These are phyloP conservation scores for Pilatotrama ljubarskyi DNA, from an alignment of 768 basidiomycete genomes.

Conservation along the genomic window DNA sequence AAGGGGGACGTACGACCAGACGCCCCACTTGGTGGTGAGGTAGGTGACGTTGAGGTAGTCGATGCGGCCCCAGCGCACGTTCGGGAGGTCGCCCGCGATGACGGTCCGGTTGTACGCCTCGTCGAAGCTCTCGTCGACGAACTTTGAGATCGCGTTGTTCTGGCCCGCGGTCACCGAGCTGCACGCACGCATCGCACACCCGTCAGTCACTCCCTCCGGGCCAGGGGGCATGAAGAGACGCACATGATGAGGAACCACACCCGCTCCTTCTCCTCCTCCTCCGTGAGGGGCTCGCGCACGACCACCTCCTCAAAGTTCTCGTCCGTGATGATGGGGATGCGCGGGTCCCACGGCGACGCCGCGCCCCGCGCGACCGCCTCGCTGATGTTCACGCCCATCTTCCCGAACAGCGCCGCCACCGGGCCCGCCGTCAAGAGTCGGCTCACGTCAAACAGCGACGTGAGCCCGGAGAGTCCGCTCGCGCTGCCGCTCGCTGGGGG, in stretches of 20 bases:
- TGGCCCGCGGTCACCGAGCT: slow-evolving; percentile 61
- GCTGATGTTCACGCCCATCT: slow-evolving; percentile 71
- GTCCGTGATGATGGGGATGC: slow-evolving; percentile 81
- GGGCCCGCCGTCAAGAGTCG: slow-evolving; percentile 53
- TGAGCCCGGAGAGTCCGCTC: not conserved
- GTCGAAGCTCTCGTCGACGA: slow-evolving; percentile 74
- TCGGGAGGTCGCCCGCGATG: slow-evolving; percentile 58
- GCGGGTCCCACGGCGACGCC: slow-evolving; percentile 58
- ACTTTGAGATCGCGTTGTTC: slow-evolving; percentile 66
- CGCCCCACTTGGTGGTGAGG: slow-evolving; percentile 81
- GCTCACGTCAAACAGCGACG: slow-evolving; percentile 28
- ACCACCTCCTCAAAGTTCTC: slow-evolving; percentile 74
- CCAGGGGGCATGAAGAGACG: slow-evolving; percentile 29
- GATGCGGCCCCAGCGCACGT: slow-evolving; percentile 82
- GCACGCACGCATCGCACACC: not conserved
- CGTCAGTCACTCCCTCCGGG: no score
- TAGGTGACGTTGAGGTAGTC: slow-evolving; percentile 85
- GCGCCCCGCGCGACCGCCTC: slow-evolving; percentile 45
- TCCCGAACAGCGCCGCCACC: slow-evolving; percentile 51
- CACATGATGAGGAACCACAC: slow-evolving; percentile 83
- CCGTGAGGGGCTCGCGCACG: slow-evolving; percentile 63
- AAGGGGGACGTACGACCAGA: slow-evolving; percentile 69
- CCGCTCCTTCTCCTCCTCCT: slow-evolving; percentile 62
- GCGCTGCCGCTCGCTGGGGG: slow-evolving; percentile 2
- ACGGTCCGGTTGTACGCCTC: slow-evolving; percentile 65